phyloP scores from a whole-genome alignment of 2,329 filamentous ascomycete genomes.

The Xylaria sp. region DNA sequence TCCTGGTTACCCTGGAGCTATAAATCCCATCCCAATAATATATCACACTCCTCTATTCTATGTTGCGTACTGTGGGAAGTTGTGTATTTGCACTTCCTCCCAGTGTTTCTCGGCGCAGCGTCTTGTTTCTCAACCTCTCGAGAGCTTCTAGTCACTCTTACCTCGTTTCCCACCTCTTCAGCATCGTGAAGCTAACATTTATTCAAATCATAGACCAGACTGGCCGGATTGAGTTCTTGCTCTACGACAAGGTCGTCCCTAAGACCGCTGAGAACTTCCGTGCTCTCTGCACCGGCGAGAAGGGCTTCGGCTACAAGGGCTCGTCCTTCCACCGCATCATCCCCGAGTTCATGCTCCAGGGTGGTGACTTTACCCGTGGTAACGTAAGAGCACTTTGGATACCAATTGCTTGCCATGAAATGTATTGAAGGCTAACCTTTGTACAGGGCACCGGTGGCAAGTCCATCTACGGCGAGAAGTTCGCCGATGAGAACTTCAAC shows the following conservation, averaged over 20 bases:
- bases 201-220: constrained; percentile 66
- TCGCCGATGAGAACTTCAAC: constrained; percentile 91
- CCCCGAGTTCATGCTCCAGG: constrained; percentile 94
- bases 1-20: constrained; percentile 29
- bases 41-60: background rate
- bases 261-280: constrained; percentile 90
- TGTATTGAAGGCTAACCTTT: constrained; percentile 18
- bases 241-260: constrained; percentile 87
- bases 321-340: constrained; percentile 95
- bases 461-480: constrained; percentile 96
- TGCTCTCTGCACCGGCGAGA: constrained; percentile 81
- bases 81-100: constrained; percentile 11
- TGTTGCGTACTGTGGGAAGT: background rate
- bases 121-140: background rate
- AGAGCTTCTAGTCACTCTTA: background rate
- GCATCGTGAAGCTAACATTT: constrained; percentile 37
- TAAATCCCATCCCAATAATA: constrained; percentile 26
- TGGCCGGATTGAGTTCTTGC: constrained; percentile 88
- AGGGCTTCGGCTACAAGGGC: constrained; percentile 84
- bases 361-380: constrained; percentile 92
- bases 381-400: constrained; percentile 74
- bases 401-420: background rate
- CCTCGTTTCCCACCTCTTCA: background rate
- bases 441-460: constrained; percentile 85
- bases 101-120: background rate